These are phyloP conservation scores for Pseudogymnoascus sp. DNA, from an alignment of 2,329 filamentous ascomycete genomes.

Conservation along the genomic window DNA sequence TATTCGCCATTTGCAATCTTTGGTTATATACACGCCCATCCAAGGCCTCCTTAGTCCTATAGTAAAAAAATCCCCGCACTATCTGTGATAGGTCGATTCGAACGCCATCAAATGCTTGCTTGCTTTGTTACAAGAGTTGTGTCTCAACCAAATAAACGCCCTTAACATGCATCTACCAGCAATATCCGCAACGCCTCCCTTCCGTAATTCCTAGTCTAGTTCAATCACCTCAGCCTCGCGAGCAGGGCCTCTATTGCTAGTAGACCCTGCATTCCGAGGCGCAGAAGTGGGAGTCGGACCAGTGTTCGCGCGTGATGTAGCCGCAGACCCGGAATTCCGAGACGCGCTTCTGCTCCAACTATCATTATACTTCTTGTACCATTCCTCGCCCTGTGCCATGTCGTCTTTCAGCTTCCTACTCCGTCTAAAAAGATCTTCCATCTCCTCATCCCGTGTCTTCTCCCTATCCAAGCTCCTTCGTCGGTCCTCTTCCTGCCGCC, in stretches of 20 bases:
- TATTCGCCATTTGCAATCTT: background rate
- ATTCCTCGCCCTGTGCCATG: conserved; percentile 28
- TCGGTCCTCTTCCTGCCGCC: background rate
- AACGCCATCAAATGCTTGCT: conserved; percentile 7
- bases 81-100: background rate
- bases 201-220: background rate
- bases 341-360: conserved; percentile 10
- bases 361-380: conserved; percentile 22
- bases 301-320: conserved; percentile 2
- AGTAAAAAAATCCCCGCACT: background rate
- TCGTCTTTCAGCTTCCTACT: conserved; percentile 27
- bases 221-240: background rate
- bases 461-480: conserved; percentile 9
- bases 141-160: background rate
- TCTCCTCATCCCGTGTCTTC: conserved; percentile 19
- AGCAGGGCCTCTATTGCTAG: background rate
- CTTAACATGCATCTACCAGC: background rate
- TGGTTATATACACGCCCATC: background rate
- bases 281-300: background rate
- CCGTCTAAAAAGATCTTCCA: conserved; percentile 25
- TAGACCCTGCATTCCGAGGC: background rate
- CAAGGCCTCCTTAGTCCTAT: background rate
- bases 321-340: background rate
- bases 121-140: conserved; percentile 8
- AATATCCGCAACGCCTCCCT: background rate